Base-by-base conservation (phyloP, 2,329 filamentous ascomycete species). In the Trichoderma citrinoviride region DNA sequence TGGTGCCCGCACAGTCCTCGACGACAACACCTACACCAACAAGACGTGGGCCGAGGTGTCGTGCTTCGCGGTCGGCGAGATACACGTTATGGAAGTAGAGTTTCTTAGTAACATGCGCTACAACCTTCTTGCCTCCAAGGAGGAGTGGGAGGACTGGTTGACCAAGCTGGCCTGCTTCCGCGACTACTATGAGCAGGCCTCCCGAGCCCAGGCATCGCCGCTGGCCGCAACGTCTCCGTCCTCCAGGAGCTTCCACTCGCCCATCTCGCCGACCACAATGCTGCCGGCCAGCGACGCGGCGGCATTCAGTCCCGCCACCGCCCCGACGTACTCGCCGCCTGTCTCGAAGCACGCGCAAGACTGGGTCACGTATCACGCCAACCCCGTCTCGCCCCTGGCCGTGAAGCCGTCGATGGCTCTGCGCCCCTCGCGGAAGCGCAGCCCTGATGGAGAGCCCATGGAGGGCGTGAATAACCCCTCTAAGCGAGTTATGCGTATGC, bases 11-110 rank as follows among this genome's bases (percentile, higher is more conserved):
- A 7, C 49, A 92, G 89, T 98, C 75, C 81, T 99, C 71, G 95
- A 99, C 74, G 95, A 99, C 77, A 99, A 98, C 76, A 98, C 95
- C 0, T 99, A 99, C 78, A 98, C 95, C 43, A 99, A 99, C 81
- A 97, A 98, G 82, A 99, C 95, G 0, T 99, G 95, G 95, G 95
- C 94, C 2, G 95, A 99, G 72, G 95, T 99, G 12, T 98, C 95
- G 0, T 91, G 91, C 50, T 97, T 99, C 67, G 88, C 91, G 1
- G 94, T 98, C 14, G 88, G 90, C 67, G 95, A 99, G 77, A 97
- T 99, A 58, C 95, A 99, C 75, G 90, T 97, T 50, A 99, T 99
- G 95, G 95, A 99, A 76, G 95, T 99, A n/a, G 95, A 99, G 76
- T 99, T 99, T 72, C 82, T 99, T 68, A 97, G 94, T 81, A 98